Percentiles rank a stretch among this genome's conserved stretches.
These are phyloP conservation scores for Chondrostereum purpureum DNA, from an alignment of 1,284 basidiomycete species.

Conservation along the genomic window DNA sequence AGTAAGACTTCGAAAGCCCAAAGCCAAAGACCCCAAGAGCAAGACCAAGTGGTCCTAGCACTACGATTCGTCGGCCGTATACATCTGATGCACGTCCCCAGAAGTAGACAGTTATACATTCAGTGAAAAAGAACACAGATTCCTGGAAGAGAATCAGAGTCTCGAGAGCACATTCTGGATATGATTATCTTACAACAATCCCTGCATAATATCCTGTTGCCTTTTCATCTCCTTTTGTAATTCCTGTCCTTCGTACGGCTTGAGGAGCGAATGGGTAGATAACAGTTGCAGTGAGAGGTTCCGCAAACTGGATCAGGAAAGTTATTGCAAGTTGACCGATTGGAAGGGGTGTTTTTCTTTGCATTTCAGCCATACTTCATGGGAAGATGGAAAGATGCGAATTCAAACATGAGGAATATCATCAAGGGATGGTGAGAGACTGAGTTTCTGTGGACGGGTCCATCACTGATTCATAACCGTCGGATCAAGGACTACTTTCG, in stretches of 20 bases:
- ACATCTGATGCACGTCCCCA: background rate
- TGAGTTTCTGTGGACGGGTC: no score
- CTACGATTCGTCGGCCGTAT: background rate
- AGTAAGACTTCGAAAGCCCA: background rate
- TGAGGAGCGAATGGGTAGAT: conserved; percentile 27
- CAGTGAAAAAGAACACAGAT: conserved; percentile 26
- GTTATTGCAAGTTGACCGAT: conserved; percentile 11
- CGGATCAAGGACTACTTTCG: no score
- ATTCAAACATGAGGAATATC: no score
- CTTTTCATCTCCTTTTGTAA: conserved; percentile 13
- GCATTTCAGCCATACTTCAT: no score
- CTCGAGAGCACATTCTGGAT: no score
- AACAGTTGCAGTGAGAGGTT: conserved; percentile 21
- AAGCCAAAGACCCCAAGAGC: background rate
- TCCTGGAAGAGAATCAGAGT: no score
- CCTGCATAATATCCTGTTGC: conserved; percentile 28
- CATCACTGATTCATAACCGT: no score
- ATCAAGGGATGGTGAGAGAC: no score
- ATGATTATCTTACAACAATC: conserved; percentile 23
- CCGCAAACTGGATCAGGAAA: conserved; percentile 18
- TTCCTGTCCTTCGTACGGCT: conserved; percentile 16
- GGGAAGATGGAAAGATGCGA: no score
- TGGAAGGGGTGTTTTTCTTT: conserved; percentile 14
- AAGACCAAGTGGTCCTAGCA: background rate
- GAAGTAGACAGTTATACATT: background rate